Evolutionary conservation across 1,284 basidiomycete species (phyloP).

Genomic region (Omphalotus olearius): DNA sequence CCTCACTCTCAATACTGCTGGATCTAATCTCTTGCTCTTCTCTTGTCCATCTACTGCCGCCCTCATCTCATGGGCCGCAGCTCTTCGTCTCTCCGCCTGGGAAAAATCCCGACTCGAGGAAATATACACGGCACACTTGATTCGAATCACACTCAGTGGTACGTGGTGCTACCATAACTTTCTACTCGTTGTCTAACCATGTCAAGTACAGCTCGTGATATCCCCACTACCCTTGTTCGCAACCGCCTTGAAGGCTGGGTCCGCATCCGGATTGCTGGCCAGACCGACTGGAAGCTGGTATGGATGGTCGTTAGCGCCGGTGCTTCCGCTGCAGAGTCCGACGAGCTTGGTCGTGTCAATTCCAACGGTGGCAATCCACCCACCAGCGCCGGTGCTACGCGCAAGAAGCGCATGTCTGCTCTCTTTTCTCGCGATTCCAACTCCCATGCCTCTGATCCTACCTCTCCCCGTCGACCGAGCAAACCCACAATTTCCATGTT

Average conservation of each 20-base stretch:
- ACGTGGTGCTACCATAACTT: constrained; percentile 4
- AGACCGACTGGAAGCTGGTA: constrained; percentile 93
- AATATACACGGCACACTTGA: constrained; percentile 94
- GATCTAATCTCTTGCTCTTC: constrained; percentile 87
- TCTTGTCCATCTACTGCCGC: constrained; percentile 72
- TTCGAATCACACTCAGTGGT: constrained; percentile 65
- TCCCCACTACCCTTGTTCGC: constrained; percentile 60
- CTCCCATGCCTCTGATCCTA: constrained; percentile 16
- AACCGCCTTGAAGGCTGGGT: constrained; percentile 93
- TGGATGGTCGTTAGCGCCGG: constrained; percentile 78
- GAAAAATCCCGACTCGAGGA: constrained; percentile 95
- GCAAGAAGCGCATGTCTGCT: constrained; percentile 67
- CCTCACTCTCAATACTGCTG: constrained; percentile 92
- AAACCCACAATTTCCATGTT: constrained; percentile 58
- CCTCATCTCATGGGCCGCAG: constrained; percentile 87
- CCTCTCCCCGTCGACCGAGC: constrained; percentile 26
- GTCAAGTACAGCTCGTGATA: constrained; percentile 50
- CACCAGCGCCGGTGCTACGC: constrained; percentile 15
- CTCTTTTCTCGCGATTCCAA: constrained; percentile 48
- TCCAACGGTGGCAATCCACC: constrained; percentile 9
- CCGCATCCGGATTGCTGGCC: constrained; percentile 86
- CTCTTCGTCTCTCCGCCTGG: constrained; percentile 89
- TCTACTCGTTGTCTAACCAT: neutral
- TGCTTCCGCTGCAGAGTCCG: constrained; percentile 5
- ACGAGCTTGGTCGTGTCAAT: constrained; percentile 9